A percentile compares a stretch with the other conserved stretches of the same genome.
Evolutionary conservation across 768 basidiomycete genomes (phyloP).

Genomic region (Rhizopogon roseolus): DNA sequence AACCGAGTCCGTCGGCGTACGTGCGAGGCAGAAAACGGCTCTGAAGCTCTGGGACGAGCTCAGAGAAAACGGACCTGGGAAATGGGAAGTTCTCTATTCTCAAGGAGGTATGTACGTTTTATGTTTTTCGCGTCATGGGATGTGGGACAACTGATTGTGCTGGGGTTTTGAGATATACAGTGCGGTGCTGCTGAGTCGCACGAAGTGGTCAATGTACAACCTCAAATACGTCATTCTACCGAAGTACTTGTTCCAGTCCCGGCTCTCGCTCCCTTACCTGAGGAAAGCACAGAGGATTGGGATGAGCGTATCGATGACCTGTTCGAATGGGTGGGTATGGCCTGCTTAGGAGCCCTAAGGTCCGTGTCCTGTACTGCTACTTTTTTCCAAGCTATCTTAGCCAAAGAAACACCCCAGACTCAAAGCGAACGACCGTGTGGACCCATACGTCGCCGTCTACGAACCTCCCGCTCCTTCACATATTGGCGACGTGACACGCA

Average conservation of each 20-base stretch:
- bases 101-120: conserved; percentile 15
- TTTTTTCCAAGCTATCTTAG: not conserved
- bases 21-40: conserved; percentile 34
- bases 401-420: conserved; percentile 34
- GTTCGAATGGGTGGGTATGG: conserved; percentile 77
- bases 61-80: conserved; percentile 26
- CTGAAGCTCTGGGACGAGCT: conserved; percentile 47
- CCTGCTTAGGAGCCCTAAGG: conserved; percentile 63
- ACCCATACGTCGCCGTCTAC: conserved; percentile 68
- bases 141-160: conserved; percentile 1
- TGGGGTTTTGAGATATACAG: not conserved
- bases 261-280: conserved; percentile 18
- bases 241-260: conserved; percentile 40
- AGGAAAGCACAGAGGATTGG: conserved; percentile 47
- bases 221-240: conserved; percentile 16
- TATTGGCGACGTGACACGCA: conserved; percentile 44
- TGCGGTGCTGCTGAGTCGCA: not conserved
- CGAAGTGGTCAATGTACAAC: conserved; percentile 12
- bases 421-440: conserved; percentile 55
- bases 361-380: conserved; percentile 17
- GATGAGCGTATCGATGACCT: conserved; percentile 37
- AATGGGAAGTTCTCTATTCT: conserved; percentile 43
- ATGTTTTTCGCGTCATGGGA: not conserved
- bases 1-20: conserved; percentile 31
- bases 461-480: conserved; percentile 42